Base-by-base conservation (phyloP, 2,329 filamentous ascomycete species). In the Exophiala sp. region DNA sequence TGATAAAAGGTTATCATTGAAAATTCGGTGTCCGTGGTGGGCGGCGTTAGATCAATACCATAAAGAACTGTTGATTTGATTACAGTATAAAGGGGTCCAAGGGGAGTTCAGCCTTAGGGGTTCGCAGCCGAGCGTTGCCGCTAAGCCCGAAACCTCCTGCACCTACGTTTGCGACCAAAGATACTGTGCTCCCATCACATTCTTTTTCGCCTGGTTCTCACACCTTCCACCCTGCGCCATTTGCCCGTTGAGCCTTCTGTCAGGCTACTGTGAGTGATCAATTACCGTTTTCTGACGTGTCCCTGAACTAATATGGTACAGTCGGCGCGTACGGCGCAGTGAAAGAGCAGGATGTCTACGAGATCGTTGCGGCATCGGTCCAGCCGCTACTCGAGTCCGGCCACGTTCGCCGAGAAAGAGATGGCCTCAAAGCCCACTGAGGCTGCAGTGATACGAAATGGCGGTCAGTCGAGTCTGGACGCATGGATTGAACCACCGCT, bases 401-500 rank as follows among this genome's bases (percentile, higher is more conserved):
- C 58, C 24, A 62, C 60, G 9, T 59, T 62, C 50, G 56, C 54
- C 33, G 57, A 59, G 33, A 59, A 52, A 39, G 56, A 54, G 35
- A 20, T 54, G 29, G 44, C 51, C 21, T 39, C 57, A 44, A 57
- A 59, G 58, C 50, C 56, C 33, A 52, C 50, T 36, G 60, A 62
- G 51, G 56, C 58, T 20, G 43, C 50, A 32, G 45, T 41, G 46
- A 36, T 49, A 14, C 55, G 49, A 49, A 57, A 61, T 59, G 58
- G 56, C 44, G 49, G 50, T 38, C 56, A 58, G 49, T 55, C 54
- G 45, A 57, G 48, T 44, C 50, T 60, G 55, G 73, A 78, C 55
- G 66, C 63, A 54, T 84, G 81, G 83, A 69, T 76, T 38, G 84
- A 87, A 69, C 84, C 84, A 45, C 69, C 76, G 35, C 65, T 80